Evolutionary conservation across 805 yeast genomes (phyloP), one percentile per base, ranked within the genome.

Genomic region (Kuraishia molischiana): DNA sequence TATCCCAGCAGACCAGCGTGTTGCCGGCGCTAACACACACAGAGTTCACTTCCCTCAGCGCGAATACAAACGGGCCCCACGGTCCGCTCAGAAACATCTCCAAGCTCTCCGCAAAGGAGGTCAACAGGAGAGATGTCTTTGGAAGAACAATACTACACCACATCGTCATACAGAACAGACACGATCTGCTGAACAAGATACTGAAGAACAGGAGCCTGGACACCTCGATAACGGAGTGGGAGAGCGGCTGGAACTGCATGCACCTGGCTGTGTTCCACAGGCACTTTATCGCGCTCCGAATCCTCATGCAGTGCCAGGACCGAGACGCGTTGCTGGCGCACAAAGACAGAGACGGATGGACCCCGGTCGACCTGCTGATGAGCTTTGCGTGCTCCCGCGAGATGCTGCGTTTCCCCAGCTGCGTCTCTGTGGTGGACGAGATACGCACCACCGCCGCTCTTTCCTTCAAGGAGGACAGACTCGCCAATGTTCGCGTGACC

Each of bases 171-270:
- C 44, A 67, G 33, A 75, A 79, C 42, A 61, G 74, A 34, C 51
- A 58, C 35, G 75, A 71, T 39, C 50, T 64, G 19, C 57, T 83
- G 14, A 49, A 56, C 6, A 60, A 61, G 18, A 44, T 82, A 5
- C 54, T 81, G 29, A 64, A 62, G 37, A 68, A 70, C 43, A 65
- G 69, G 6, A 66, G 68, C 14, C 50, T 72, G 18, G 74, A 77
- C 38, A 46, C 67, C 2, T 47, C 58, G 3, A 48, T 69, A 0
- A 57, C 64, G 2, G 96, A 89, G 54, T 62, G 62, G 37, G 96
- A 87, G 55, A 85, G 74, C 51, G 82, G 85, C 2, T 87, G 94
- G 81, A 82, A 84, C 32, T 74, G 85, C 19, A 62, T 89, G 21
- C 96, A 89, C 54, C 72, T 77, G 42, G 74, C 86, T 3, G 59